Evolutionary conservation across 2,329 filamentous ascomycete genomes (phyloP).

Genomic region (Neodidymelliopsis sp.): DNA sequence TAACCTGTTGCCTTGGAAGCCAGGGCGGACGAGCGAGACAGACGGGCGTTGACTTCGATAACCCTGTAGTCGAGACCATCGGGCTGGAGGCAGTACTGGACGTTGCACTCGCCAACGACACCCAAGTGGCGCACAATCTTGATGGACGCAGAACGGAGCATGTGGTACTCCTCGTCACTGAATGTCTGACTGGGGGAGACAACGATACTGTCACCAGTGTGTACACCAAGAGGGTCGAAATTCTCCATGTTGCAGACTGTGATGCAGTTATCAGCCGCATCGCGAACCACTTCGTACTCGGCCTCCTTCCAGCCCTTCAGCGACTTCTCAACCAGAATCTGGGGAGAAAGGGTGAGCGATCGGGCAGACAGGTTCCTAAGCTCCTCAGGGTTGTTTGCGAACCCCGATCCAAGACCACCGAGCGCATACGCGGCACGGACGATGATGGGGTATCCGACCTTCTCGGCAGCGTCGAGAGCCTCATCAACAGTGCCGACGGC

Average conservation of each 20-base stretch:
- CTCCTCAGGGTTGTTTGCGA: constrained; percentile 93
- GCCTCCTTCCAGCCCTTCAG: constrained; percentile 99
- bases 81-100: constrained; percentile 95
- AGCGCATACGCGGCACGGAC: constrained; percentile 96
- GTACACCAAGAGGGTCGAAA: constrained; percentile 96
- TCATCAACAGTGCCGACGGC: constrained; percentile 92
- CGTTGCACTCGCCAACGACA: constrained; percentile 98
- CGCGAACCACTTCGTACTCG: constrained; percentile 97
- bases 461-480: constrained; percentile 83
- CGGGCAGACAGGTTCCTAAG: constrained; percentile 91
- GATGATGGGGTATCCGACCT: constrained; percentile 95
- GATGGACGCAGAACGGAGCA: constrained; percentile 96
- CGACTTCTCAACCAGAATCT: constrained; percentile 97
- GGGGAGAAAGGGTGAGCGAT: constrained; percentile 90
- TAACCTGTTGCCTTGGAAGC: constrained; percentile 99
- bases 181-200: constrained; percentile 96
- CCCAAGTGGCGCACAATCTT: constrained; percentile 98
- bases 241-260: constrained; percentile 99
- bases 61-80: constrained; percentile 98
- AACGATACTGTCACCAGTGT: constrained; percentile 98
- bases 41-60: constrained; percentile 98
- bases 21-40: constrained; percentile 94
- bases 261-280: constrained; percentile 98
- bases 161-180: constrained; percentile 98
- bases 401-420: constrained; percentile 94